Conservation (phyloP, 2,329 filamentous ascomycete species). For the Blumeria graminis region DNA sequence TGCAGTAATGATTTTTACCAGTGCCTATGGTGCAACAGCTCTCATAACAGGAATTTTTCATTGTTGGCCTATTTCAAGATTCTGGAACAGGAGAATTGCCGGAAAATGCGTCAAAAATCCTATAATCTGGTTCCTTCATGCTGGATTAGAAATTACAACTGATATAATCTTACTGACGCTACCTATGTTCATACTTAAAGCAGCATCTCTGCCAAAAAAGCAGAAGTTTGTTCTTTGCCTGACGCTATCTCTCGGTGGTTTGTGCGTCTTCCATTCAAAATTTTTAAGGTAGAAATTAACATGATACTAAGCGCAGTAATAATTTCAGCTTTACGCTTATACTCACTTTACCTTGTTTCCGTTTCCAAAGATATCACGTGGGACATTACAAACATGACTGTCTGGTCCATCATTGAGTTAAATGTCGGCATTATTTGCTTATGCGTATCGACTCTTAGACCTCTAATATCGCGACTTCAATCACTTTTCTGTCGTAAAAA, state of each 20-base stretch:
- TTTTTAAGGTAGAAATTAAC: not conserved
- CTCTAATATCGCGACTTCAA: slow-evolving; percentile 16
- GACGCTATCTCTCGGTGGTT: slow-evolving; percentile 2
- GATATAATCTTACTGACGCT: slow-evolving; percentile 2
- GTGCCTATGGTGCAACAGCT: not conserved
- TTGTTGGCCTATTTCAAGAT: slow-evolving; percentile 2
- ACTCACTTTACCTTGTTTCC: slow-evolving; percentile 1
- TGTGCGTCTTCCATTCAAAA: not conserved
- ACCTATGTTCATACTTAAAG: slow-evolving; percentile 3
- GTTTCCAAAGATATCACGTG: slow-evolving; percentile 2
- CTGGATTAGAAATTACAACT: slow-evolving; percentile 2
- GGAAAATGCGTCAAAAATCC: slow-evolving; percentile 3
- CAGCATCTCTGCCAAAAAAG: not conserved
- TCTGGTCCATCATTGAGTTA: slow-evolving; percentile 22
- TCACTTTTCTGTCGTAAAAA: slow-evolving; percentile 3
- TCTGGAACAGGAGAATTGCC: slow-evolving; percentile 3
- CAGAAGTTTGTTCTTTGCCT: slow-evolving; percentile 1
- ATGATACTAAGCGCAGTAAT: slow-evolving; percentile 1
- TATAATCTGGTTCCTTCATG: slow-evolving; percentile 3
- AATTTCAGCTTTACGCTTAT: slow-evolving; percentile 2
- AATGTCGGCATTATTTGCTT: slow-evolving; percentile 26
- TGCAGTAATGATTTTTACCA: slow-evolving; percentile 1
- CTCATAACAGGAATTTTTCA: slow-evolving; percentile 3
- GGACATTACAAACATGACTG: slow-evolving; percentile 2
- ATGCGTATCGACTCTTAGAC: slow-evolving; percentile 25